Evolutionary conservation across 345 rosid species (phyloP).

Genomic region (Gossypium raimondii): DNA sequence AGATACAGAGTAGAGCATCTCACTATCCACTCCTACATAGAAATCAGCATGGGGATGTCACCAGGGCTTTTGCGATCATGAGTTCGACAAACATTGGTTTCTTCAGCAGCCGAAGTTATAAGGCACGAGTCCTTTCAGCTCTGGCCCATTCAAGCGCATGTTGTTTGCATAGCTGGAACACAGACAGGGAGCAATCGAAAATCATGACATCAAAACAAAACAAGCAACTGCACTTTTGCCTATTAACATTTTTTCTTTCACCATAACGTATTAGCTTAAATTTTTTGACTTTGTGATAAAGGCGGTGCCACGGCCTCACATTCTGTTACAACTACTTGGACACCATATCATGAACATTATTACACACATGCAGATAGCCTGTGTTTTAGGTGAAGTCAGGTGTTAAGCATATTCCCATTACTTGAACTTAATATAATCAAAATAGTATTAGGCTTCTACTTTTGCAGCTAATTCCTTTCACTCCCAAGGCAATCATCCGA

Average conservation of each 20-base stretch:
- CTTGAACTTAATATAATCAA: neutral
- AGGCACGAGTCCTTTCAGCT: constrained; percentile 62
- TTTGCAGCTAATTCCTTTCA: neutral
- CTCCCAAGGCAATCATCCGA: neutral
- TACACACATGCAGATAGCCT: neutral
- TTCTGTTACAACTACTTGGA: neutral
- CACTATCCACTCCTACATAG: constrained; percentile 2
- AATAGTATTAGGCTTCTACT: neutral
- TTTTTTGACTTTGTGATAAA: neutral
- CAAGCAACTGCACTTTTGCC: neutral
- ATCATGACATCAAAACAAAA: neutral
- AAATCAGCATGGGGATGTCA: neutral
- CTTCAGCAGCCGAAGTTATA: constrained; percentile 74
- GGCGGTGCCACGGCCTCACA: neutral
- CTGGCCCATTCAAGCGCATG: constrained; percentile 57
- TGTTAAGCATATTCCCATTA: neutral
- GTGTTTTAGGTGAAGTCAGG: neutral
- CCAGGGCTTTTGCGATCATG: too few species aligned
- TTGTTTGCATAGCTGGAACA: constrained; percentile 49
- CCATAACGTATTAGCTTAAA: neutral
- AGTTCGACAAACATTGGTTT: neutral
- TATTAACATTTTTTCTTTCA: neutral
- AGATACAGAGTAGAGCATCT: neutral
- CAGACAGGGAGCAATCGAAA: neutral
- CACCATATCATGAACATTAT: neutral